Base-by-base conservation (phyloP, 345 rosid genomes). In the Corchorus olitorius region DNA sequence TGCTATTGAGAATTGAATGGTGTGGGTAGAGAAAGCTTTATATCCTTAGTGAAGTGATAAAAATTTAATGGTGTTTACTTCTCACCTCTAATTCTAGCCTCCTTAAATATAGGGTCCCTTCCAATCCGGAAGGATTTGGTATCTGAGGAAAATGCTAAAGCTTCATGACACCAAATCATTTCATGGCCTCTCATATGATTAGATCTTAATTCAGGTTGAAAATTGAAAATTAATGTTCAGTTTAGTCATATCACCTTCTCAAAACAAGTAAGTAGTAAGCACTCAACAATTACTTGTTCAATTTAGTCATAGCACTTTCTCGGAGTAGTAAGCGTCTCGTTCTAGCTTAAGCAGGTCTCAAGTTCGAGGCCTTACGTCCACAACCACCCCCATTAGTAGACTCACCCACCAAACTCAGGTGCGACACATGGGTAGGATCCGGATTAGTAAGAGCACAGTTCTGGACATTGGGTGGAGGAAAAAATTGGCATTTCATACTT, bases 31-130 rank as follows among this genome's bases (percentile, higher is more conserved):
- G 72, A 68, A 48, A 48, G 43, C 37, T 27, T 8, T 45, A 45
- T 45, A 45, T 68, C 8, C 41, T 3, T 39, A 48, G 22, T 68
- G 39, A 67, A 22, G 56, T 49, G 27, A 68, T 39, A 39, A 48
- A 48, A 48, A 6, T 14, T 48, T 27, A 27, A 48, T 48, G 72
- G 72, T 65, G 43, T 8, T 1, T 16, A 60, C 39, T 15, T 15
- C 64, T 59, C 8, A 34, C 5, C n/a, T 67, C 71, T 22, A 48
- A 48, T 49, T 68, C 41, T 13, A 68, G 72, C 56, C n/a, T 27
- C 72, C 72, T 68, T 48, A 22, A 27, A 68, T 68, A 48, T 49
- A 68, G 72, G 71, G 35, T 45, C 45, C 54, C 54, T 5, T 12
- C n/a, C 33, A 66, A 27, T 66, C 19, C 54, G 54, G 0, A 27